Conservation (phyloP, 2,329 filamentous ascomycete genomes). For the Aspergillus transmontanensis region DNA sequence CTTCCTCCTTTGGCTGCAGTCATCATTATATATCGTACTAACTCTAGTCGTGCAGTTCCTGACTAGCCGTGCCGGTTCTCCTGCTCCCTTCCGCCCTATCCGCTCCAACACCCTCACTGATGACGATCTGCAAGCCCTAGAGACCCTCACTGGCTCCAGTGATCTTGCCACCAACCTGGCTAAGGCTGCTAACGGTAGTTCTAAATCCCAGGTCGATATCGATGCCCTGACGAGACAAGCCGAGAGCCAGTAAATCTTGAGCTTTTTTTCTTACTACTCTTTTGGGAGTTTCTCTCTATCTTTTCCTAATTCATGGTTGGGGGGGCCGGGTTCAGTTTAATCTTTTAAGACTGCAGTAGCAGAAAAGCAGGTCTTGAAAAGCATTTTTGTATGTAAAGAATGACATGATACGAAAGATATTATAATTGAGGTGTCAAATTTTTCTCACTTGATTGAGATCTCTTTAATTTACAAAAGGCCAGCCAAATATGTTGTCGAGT, state of each 20-base stretch:
- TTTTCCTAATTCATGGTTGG: slow-evolving; percentile 6
- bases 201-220: slow-evolving; percentile 38
- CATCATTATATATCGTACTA: background rate
- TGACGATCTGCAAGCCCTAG: slow-evolving; percentile 48
- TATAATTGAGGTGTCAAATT: background rate
- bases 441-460: background rate
- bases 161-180: slow-evolving; percentile 19
- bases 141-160: slow-evolving; percentile 37
- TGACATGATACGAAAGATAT: slow-evolving; percentile 9
- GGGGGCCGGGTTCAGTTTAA: background rate
- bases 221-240: slow-evolving; percentile 42
- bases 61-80: slow-evolving; percentile 68
- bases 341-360: background rate
- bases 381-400: slow-evolving; percentile 5
- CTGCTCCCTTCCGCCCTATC: slow-evolving; percentile 63
- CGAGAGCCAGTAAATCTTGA: slow-evolving; percentile 28
- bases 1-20: background rate
- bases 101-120: slow-evolving; percentile 55
- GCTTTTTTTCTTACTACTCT: background rate
- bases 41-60: slow-evolving; percentile 62
- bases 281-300: background rate
- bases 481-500: too few species aligned
- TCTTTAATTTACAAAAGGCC: too few species aligned
- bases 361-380: background rate
- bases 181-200: slow-evolving; percentile 25